Conservation (phyloP, 2,329 filamentous ascomycete genomes). For the Aaosphaeria arxii region DNA sequence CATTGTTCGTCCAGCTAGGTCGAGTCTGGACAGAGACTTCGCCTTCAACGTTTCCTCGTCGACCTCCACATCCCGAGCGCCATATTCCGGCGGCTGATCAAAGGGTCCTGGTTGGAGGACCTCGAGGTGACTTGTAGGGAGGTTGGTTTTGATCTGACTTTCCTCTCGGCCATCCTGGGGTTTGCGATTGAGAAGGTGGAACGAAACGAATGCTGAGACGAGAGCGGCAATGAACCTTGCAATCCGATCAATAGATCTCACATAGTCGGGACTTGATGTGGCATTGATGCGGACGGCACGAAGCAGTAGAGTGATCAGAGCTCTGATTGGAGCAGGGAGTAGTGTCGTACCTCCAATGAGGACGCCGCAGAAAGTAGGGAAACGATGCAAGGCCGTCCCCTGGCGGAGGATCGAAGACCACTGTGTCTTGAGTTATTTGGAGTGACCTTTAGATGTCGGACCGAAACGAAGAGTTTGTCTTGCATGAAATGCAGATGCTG, state of each 20-base stretch:
- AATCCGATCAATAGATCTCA: slow-evolving; percentile 2
- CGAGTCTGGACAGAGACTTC: slow-evolving; percentile 9
- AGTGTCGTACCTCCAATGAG: slow-evolving; percentile 52
- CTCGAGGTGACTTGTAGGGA: slow-evolving; percentile 8
- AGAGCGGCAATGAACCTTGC: slow-evolving; percentile 45
- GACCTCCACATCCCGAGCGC: slow-evolving; percentile 1
- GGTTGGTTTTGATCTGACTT: neutral
- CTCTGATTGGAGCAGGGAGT: slow-evolving; percentile 35
- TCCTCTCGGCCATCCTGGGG: slow-evolving; percentile 12
- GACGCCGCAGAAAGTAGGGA: slow-evolving; percentile 52
- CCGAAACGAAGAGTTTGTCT: no score
- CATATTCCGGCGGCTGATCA: slow-evolving; percentile 20
- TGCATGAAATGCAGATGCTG: no score
- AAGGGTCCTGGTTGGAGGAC: slow-evolving; percentile 17
- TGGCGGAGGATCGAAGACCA: slow-evolving; percentile 29
- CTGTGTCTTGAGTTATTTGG: slow-evolving; percentile 2
- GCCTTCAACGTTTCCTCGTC: slow-evolving; percentile 5
- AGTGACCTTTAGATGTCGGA: no score
- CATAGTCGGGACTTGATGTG: slow-evolving; percentile 6
- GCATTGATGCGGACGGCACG: slow-evolving; percentile 5
- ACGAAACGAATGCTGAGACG: slow-evolving; percentile 49
- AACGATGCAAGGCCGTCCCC: slow-evolving; percentile 40
- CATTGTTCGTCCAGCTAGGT: slow-evolving; percentile 68
- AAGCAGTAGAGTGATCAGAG: slow-evolving; percentile 6
- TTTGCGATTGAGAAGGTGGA: slow-evolving; percentile 46